phyloP scores from a whole-genome alignment of 1,284 basidiomycete species.

The Marasmius tenuissimus region DNA sequence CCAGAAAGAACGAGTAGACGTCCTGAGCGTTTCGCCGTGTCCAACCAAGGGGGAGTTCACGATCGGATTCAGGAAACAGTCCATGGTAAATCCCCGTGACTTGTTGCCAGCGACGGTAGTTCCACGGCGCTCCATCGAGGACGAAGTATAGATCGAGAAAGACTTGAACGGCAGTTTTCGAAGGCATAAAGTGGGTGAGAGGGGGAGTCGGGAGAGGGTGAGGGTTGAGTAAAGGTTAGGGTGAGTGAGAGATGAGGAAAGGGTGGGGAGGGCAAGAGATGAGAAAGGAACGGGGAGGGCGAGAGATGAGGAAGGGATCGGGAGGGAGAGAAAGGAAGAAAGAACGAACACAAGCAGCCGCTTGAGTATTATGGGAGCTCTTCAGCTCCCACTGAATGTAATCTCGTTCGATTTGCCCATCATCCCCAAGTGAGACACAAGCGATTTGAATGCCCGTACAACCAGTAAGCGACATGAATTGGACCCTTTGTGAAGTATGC shows the following conservation, averaged over 20 bases:
- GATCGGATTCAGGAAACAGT: neutral
- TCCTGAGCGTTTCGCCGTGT: neutral
- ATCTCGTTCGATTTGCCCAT: too few species aligned
- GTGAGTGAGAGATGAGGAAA: neutral
- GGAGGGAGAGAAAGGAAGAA: too few species aligned
- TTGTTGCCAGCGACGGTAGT: neutral
- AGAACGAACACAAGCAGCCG: too few species aligned
- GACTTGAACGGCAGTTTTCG: neutral
- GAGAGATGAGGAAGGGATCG: too few species aligned
- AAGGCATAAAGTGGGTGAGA: neutral
- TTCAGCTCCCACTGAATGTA: too few species aligned
- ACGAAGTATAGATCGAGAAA: neutral
- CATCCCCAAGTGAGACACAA: too few species aligned
- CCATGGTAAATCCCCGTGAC: neutral
- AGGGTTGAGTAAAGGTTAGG: neutral
- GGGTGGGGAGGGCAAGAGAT: neutral
- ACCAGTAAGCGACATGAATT: too few species aligned
- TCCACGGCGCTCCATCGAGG: neutral
- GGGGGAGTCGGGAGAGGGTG: neutral
- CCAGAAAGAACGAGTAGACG: neutral
- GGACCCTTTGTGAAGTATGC: too few species aligned
- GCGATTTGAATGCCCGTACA: too few species aligned
- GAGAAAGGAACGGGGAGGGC: neutral
- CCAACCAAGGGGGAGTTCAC: neutral
- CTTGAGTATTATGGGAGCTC: too few species aligned